Evolutionary conservation across 768 basidiomycete species (phyloP).

Genomic region (Tylopilus felleus): DNA sequence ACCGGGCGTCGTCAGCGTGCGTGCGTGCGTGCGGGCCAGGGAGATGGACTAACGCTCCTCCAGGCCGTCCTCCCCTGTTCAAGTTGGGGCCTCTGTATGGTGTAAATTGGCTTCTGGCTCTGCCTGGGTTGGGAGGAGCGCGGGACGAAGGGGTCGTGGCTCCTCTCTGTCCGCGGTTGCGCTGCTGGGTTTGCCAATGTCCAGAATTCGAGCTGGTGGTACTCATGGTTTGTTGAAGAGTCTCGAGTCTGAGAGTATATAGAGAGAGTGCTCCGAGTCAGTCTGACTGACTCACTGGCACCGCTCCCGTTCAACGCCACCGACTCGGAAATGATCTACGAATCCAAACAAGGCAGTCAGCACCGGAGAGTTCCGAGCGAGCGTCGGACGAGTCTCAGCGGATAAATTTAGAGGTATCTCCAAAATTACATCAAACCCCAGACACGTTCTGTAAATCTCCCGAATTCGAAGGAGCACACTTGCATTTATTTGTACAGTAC

Average conservation of each 20-base stretch:
- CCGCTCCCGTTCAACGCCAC: no score
- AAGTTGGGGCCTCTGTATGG: slow-evolving; percentile 25
- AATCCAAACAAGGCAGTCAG: background rate
- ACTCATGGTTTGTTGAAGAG: slow-evolving; percentile 1
- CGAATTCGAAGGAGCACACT: no score
- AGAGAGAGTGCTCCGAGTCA: no score
- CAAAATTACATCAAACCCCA: no score
- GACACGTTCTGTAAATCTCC: background rate
- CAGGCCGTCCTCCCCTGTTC: slow-evolving; percentile 8
- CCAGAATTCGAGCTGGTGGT: background rate
- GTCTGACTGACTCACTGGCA: no score
- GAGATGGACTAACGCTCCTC: slow-evolving; percentile 18
- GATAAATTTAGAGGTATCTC: background rate
- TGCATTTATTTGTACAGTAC: slow-evolving; percentile 3
- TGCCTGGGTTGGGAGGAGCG: background rate
- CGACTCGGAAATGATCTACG: background rate
- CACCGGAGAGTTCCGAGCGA: no score
- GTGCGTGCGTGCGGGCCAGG: background rate
- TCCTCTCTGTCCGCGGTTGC: slow-evolving; percentile 19
- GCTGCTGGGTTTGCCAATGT: slow-evolving; percentile 12
- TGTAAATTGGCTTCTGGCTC: slow-evolving; percentile 7
- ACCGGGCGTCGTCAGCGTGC: background rate
- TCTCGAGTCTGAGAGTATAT: no score
- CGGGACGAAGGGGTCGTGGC: no score
- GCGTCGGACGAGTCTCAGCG: background rate